Base-by-base conservation (phyloP, 345 rosid genomes). In the Triadica sebifera region DNA sequence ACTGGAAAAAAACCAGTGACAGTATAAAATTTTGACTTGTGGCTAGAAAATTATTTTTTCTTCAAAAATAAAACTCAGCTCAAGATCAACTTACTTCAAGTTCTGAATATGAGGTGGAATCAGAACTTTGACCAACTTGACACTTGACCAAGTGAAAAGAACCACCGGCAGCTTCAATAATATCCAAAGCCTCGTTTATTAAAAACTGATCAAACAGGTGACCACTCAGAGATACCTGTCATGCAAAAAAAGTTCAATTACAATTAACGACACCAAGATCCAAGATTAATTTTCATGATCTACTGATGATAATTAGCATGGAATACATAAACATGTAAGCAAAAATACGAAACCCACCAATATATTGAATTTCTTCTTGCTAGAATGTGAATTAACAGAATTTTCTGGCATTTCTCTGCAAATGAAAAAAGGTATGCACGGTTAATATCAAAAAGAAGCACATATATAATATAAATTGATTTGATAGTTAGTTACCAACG, bases 121-220 rank as follows among this genome's bases (percentile, higher is more conserved):
- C 80, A 20, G 87, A 72, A 60, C 90, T 92, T 79, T 94, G 98
- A 53, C 98, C 98, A 69, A 92, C 79, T 69, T 91, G 89, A 85
- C 98, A 92, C 76, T 87, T 94, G 19, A 86, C 90, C 87, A 92
- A 86, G 81, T 87, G 97, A 75, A 92, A 94, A 81, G 97, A 84
- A 65, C 98, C 98, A 59, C 98, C 94, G 0, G 91, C 95, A 0
- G 82, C 87, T 86, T 94, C 98, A 50, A 95, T 95, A 61, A 87
- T 88, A 76, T 95, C 97, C 76, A 95, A 82, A 58, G 99, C 99
- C 81, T 95, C 99, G 73, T 95, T 93, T 80, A 93, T 95, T 74
- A 93, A 84, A 81, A 91, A 95, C 74, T 87, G 81, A 83, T 95
- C 99, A 74, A 95, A 95, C 38, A 95, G 78, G 84, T 91, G 98